Evolutionary conservation across 129 eudicot species (phyloP).

Genomic region (Artemisia argyi): DNA sequence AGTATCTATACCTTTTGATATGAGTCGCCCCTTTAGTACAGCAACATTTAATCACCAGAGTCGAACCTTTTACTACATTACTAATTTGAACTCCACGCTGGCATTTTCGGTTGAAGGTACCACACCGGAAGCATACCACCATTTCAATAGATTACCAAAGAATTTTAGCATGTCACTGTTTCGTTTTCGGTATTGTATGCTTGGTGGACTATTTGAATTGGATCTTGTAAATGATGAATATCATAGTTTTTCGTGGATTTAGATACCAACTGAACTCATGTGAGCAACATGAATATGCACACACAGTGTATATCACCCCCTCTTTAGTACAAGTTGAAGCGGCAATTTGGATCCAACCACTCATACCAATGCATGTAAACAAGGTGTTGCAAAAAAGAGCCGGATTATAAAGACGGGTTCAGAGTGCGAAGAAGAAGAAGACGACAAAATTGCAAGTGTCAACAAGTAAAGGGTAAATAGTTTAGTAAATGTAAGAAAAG

Average conservation of each 20-base stretch:
- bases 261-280: background rate
- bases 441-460: too few relatives aligned
- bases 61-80: conserved; percentile 16
- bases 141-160: background rate
- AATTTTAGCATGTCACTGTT: background rate
- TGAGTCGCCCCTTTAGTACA: background rate
- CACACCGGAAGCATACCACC: background rate
- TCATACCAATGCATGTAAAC: conserved; percentile 29
- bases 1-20: background rate
- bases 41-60: conserved; percentile 11
- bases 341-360: conserved; percentile 38
- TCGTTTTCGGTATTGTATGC: background rate
- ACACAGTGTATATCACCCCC: background rate
- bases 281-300: background rate
- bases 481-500: too few relatives aligned
- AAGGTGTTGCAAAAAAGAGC: too few relatives aligned
- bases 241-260: conserved; percentile 35
- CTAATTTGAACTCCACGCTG: background rate
- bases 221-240: conserved; percentile 29
- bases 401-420: too few relatives aligned
- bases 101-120: conserved; percentile 16
- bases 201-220: background rate
- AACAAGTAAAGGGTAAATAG: too few relatives aligned
- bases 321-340: background rate
- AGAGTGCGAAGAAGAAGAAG: too few relatives aligned